phyloP scores from a whole-genome alignment of 768 basidiomycete species.

The Piloderma croceum region DNA sequence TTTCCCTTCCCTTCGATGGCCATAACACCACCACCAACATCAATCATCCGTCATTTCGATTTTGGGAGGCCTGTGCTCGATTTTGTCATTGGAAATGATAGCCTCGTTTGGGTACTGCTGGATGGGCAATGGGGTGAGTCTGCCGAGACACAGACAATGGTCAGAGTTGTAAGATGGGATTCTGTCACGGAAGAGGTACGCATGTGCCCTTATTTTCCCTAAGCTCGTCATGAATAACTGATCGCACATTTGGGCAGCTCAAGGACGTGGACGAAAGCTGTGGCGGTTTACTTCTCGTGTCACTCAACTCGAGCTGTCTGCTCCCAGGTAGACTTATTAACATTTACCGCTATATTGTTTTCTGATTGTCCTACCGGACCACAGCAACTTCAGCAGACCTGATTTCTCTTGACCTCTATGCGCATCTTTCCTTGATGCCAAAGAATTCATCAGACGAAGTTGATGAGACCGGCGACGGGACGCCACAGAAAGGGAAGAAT shows the following conservation, averaged over 20 bases:
- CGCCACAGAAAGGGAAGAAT: too few relatives aligned
- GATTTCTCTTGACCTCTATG: slow-evolving; percentile 55
- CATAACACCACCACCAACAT: too few relatives aligned
- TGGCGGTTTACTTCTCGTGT: slow-evolving; percentile 29
- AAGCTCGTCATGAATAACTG: too few relatives aligned
- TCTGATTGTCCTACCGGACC: neutral
- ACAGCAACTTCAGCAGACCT: slow-evolving; percentile 47
- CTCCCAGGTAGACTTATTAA: slow-evolving; percentile 39
- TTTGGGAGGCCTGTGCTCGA: slow-evolving; percentile 57
- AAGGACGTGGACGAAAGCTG: slow-evolving; percentile 22
- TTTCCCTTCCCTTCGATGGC: too few relatives aligned
- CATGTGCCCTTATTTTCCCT: too few relatives aligned
- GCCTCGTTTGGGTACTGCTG: slow-evolving; percentile 43
- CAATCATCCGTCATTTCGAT: slow-evolving; percentile 36
- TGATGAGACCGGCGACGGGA: neutral
- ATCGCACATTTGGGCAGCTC: slow-evolving; percentile 36
- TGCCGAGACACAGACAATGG: slow-evolving; percentile 13
- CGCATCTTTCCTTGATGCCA: slow-evolving; percentile 50
- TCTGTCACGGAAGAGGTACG: slow-evolving; percentile 45
- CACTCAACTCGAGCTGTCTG: slow-evolving; percentile 41
- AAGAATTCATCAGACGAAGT: slow-evolving; percentile 43
- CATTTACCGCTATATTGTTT: neutral
- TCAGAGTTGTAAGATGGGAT: slow-evolving; percentile 28
- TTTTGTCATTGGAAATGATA: slow-evolving; percentile 39
- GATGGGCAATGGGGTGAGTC: slow-evolving; percentile 20